phyloP scores from a whole-genome alignment of 768 basidiomycete species.

The Nevesoporus exiguus region DNA sequence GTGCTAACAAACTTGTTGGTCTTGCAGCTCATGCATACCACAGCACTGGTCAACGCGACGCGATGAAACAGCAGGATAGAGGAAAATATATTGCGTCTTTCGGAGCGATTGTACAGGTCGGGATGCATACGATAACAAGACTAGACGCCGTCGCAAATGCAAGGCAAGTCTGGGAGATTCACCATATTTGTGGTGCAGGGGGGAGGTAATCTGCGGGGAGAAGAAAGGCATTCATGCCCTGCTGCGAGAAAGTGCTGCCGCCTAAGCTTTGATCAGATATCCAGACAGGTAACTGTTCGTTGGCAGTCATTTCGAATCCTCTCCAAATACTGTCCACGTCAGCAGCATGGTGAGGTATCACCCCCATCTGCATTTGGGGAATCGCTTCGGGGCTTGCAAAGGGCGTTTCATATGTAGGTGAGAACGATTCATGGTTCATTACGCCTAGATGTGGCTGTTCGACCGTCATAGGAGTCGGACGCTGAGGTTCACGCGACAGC shows the following conservation, averaged over 20 bases:
- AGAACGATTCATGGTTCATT: constrained; percentile 48
- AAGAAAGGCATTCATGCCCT: constrained; percentile 84
- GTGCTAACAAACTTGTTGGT: constrained; percentile 2
- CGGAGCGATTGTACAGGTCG: constrained; percentile 22
- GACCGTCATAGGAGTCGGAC: constrained; percentile 44
- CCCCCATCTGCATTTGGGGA: constrained; percentile 32
- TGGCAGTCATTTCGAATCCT: constrained; percentile 67
- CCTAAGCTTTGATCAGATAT: constrained; percentile 81
- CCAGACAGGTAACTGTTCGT: constrained; percentile 81
- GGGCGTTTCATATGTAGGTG: constrained; percentile 52
- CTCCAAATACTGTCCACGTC: constrained; percentile 70
- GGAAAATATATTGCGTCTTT: constrained; percentile 18
- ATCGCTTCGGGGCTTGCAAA: constrained; percentile 35
- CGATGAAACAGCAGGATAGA: constrained; percentile 7
- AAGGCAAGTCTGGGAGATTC: constrained; percentile 15
- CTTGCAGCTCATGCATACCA: constrained; percentile 1
- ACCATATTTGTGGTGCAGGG: constrained; percentile 75
- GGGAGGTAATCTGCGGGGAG: constrained; percentile 73
- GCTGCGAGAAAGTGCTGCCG: constrained; percentile 69
- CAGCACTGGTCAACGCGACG: constrained; percentile 3
- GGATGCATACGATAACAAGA: constrained; percentile 22
- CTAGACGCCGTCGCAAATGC: constrained; percentile 9
- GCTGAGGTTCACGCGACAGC: constrained; percentile 51
- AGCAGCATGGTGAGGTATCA: constrained; percentile 22
- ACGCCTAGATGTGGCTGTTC: constrained; percentile 39